phyloP scores from a whole-genome alignment of 2,329 filamentous ascomycete species.

The Blastomyces parvus region DNA sequence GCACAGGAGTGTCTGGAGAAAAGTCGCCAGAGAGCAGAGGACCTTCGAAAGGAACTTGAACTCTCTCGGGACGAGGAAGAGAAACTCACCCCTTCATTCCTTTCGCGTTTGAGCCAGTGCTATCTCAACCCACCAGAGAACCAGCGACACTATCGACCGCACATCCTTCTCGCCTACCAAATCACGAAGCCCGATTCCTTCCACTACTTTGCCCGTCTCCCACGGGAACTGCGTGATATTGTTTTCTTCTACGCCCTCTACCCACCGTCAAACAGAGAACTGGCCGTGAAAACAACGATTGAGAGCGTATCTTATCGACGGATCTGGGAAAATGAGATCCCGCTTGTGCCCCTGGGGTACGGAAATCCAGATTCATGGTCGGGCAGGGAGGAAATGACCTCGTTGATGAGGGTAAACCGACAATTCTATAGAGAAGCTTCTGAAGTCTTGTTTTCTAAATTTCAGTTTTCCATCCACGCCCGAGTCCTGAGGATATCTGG shows the following conservation, averaged over 20 bases:
- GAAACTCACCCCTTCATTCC: neutral
- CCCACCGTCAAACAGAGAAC: neutral
- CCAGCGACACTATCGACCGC: neutral
- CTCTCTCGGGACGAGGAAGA: neutral
- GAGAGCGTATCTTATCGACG: too few relatives aligned
- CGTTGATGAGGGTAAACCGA: neutral
- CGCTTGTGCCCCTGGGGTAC: neutral
- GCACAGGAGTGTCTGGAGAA: neutral
- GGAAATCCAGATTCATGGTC: neutral
- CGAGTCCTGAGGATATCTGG: neutral
- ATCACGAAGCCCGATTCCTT: constrained; percentile 1
- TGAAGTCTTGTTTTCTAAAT: neutral
- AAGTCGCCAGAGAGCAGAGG: neutral
- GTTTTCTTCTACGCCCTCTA: neutral
- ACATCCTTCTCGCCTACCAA: neutral
- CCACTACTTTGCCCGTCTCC: neutral
- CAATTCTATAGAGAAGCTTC: constrained; percentile 2
- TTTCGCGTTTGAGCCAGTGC: neutral
- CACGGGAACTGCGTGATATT: constrained; percentile 2
- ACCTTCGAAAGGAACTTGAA: neutral
- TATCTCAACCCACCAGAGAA: constrained; percentile 2
- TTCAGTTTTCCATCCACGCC: neutral
- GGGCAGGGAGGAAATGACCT: constrained; percentile 4
- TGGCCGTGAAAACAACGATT: neutral
- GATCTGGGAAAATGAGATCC: neutral